A percentile compares a stretch with the other conserved stretches of the same genome.
Evolutionary conservation across 805 yeast genomes (phyloP).

Genomic region (Debaryomyces prosopidis): DNA sequence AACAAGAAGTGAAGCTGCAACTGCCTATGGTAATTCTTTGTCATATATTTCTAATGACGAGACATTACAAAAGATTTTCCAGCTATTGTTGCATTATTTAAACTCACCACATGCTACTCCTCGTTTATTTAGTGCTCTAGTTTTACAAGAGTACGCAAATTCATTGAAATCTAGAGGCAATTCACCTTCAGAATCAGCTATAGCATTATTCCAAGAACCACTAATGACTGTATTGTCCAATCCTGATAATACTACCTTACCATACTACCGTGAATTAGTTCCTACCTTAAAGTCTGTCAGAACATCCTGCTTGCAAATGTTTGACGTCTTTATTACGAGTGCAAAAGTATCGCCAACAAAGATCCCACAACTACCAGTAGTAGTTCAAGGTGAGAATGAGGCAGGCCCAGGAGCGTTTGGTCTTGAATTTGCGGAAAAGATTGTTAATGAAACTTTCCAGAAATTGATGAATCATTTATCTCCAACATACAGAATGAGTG

Average conservation of each 20-base stretch:
- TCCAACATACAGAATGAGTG: constrained; percentile 68
- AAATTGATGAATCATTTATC: constrained; percentile 62
- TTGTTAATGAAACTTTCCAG: constrained; percentile 62
- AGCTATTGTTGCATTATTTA: constrained; percentile 41
- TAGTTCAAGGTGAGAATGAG: constrained; percentile 90
- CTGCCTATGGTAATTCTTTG: constrained; percentile 69
- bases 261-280: constrained; percentile 77
- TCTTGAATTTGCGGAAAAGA: constrained; percentile 70
- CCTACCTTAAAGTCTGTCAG: constrained; percentile 84
- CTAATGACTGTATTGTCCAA: constrained; percentile 40
- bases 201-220: constrained; percentile 22
- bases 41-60: constrained; percentile 47
- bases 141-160: constrained; percentile 67
- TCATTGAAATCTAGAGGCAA: constrained; percentile 18
- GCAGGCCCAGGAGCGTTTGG: constrained; percentile 95
- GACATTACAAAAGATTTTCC: constrained; percentile 39
- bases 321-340: constrained; percentile 72
- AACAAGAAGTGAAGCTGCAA: constrained; percentile 74
- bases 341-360: constrained; percentile 72
- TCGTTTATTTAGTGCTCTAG: constrained; percentile 64
- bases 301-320: constrained; percentile 81
- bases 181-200: constrained; percentile 14
- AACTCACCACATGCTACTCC: constrained; percentile 77
- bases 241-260: constrained; percentile 38
- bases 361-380: constrained; percentile 80